Conservation (phyloP, 2,329 filamentous ascomycete genomes). For the Colletotrichum viniferum region DNA sequence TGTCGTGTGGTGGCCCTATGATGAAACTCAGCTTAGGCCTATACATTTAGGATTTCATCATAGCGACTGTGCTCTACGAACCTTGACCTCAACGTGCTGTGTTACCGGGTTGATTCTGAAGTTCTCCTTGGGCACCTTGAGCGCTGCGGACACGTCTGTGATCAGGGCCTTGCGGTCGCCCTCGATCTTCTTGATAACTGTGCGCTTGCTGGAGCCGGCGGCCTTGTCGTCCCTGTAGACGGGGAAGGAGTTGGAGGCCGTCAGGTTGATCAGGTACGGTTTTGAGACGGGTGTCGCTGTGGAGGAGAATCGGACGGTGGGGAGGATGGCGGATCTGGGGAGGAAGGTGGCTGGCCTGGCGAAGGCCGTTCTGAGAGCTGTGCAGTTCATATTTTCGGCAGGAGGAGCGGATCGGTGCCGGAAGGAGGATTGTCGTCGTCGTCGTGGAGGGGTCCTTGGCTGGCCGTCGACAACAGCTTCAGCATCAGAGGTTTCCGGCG, state of each 20-base stretch:
- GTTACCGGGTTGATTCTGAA: slow-evolving; percentile 65
- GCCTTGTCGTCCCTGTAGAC: slow-evolving; percentile 77
- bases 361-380: background rate
- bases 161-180: slow-evolving; percentile 71
- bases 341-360: background rate
- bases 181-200: slow-evolving; percentile 78
- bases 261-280: slow-evolving; percentile 76
- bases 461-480: background rate
- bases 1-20: slow-evolving; percentile 8
- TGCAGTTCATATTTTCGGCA: background rate
- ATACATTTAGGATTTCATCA: too few relatives aligned
- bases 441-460: background rate
- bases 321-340: background rate
- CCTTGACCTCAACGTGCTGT: slow-evolving; percentile 77
- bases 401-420: background rate
- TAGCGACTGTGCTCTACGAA: too few relatives aligned
- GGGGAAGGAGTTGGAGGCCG: slow-evolving; percentile 71
- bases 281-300: slow-evolving; percentile 11
- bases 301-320: slow-evolving; percentile 15
- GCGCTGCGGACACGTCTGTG: slow-evolving; percentile 62
- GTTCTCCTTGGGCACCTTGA: slow-evolving; percentile 61
- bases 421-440: background rate
- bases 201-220: slow-evolving; percentile 77
- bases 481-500: slow-evolving; percentile 9
- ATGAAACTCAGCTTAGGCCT: too few relatives aligned